A percentile compares a stretch with the other conserved stretches of the same genome.
These are phyloP conservation scores for Hirschioporus abietinus DNA, from an alignment of 768 basidiomycete genomes.

Conservation along the genomic window DNA sequence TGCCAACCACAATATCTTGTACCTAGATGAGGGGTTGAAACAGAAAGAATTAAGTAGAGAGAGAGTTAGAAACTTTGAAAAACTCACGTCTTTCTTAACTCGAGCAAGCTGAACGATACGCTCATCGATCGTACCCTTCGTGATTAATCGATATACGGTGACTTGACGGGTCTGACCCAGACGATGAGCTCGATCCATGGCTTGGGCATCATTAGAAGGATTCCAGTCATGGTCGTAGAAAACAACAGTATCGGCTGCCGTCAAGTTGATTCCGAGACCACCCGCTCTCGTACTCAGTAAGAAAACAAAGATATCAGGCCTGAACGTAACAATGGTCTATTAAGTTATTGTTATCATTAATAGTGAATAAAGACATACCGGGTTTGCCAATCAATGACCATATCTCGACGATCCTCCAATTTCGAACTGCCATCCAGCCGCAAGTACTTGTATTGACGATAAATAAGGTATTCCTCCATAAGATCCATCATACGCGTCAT, in stretches of 20 bases:
- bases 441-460: slow-evolving; percentile 92
- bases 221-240: slow-evolving; percentile 98
- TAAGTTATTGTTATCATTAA: neutral
- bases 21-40: slow-evolving; percentile 47
- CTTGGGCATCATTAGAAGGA: slow-evolving; percentile 95
- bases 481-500: slow-evolving; percentile 99
- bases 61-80: neutral
- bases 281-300: slow-evolving; percentile 92
- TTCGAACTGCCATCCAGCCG: slow-evolving; percentile 92
- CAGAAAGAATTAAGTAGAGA: slow-evolving; percentile 5
- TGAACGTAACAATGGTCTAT: slow-evolving; percentile 20
- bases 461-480: slow-evolving; percentile 97
- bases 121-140: slow-evolving; percentile 92
- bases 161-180: slow-evolving; percentile 96
- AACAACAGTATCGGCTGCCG: slow-evolving; percentile 92
- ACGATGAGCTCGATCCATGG: slow-evolving; percentile 97
- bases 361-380: slow-evolving; percentile 45
- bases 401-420: slow-evolving; percentile 92
- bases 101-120: slow-evolving; percentile 94
- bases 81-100: slow-evolving; percentile 89
- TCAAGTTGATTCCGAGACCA: slow-evolving; percentile 93
- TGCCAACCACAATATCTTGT: slow-evolving; percentile 98
- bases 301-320: slow-evolving; percentile 86
- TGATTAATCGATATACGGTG: slow-evolving; percentile 92
- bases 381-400: slow-evolving; percentile 99